phyloP scores from a whole-genome alignment of 2,329 filamentous ascomycete species.

The Xylariaceae sp. region DNA sequence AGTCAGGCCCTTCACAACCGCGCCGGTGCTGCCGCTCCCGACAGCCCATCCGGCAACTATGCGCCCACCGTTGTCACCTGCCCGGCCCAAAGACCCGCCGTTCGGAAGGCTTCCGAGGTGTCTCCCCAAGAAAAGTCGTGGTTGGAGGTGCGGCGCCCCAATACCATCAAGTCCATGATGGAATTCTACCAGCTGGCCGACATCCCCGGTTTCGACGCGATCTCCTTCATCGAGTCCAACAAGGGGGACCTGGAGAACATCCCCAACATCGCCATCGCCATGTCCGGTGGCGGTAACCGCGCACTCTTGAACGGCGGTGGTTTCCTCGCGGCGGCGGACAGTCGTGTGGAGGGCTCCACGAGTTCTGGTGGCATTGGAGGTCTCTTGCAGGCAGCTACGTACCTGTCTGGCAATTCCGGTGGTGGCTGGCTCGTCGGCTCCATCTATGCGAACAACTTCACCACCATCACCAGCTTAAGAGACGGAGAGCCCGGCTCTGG shows the following conservation, averaged over 20 bases:
- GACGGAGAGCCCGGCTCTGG: conserved; percentile 28
- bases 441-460: conserved; percentile 71
- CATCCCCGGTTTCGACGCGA: conserved; percentile 60
- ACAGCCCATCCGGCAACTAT: conserved; percentile 54
- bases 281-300: conserved; percentile 67
- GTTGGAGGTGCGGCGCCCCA: conserved; percentile 64
- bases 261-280: conserved; percentile 55
- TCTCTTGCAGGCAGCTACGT: conserved; percentile 63
- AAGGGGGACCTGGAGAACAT: conserved; percentile 57
- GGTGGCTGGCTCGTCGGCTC: conserved; percentile 72
- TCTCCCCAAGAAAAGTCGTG: conserved; percentile 68
- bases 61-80: conserved; percentile 63
- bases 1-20: conserved; percentile 10
- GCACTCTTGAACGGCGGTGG: conserved; percentile 67
- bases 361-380: conserved; percentile 58
- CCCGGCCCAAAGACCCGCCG: conserved; percentile 60
- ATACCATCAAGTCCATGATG: conserved; percentile 69
- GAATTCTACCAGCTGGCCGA: conserved; percentile 65
- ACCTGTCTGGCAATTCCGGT: conserved; percentile 67
- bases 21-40: conserved; percentile 33
- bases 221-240: conserved; percentile 59
- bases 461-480: conserved; percentile 44
- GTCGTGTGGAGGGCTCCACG: conserved; percentile 55
- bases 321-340: conserved; percentile 63
- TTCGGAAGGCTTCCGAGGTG: conserved; percentile 58